Evolutionary conservation across 2,329 filamentous ascomycete genomes (phyloP), one percentile per base, ranked within the genome.

Genomic region (Huntiella savannae): DNA sequence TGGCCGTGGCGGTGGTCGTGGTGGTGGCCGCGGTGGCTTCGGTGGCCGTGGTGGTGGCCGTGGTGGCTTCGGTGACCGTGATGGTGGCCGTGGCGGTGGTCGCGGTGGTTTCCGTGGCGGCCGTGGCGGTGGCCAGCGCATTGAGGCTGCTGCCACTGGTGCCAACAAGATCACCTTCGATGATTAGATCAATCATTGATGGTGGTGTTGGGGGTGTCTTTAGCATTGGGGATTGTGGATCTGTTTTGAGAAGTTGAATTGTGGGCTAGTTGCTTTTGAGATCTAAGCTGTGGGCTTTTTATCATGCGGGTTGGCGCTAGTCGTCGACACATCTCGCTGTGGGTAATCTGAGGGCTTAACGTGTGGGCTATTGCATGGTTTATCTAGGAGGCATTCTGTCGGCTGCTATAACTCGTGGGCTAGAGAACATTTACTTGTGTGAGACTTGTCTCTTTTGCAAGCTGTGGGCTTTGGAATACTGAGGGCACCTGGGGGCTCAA

Each of bases 161-260:
- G 50, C 49, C 36, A 80, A 76, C 68, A 91, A 87, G 77, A 77
- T 75, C 60, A 82, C 76, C 53, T 84, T 84, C 61, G 63, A 65
- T 52, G 64, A 63, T 36, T 53, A 53, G 48, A 34, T 43, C 33
- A 34, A 22, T 45, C 42, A n/a, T 16, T 34, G 40, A 12, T 16
- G 40, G 33, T 33, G 42, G 11, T 33, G 13, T 43, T 32, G 28
- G 16, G 8, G 16, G 22, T 40, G 16, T 40, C 15, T 17, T 12
- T 12, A 40, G 22, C 16, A 22, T 17, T 22, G 16, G 16, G 37
- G 16, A 40, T 40, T 16, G 37, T 22, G 37, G 10, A 13, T 16
- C 6, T 15, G 16, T 40, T 40, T 19, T 10, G 15, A 15, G 12
- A 38, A 38, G 17, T 8, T 8, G 8, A 15, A 40, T 12, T 17